Base-by-base conservation (phyloP, 148 eudicot species). In the Chenopodium album region DNA sequence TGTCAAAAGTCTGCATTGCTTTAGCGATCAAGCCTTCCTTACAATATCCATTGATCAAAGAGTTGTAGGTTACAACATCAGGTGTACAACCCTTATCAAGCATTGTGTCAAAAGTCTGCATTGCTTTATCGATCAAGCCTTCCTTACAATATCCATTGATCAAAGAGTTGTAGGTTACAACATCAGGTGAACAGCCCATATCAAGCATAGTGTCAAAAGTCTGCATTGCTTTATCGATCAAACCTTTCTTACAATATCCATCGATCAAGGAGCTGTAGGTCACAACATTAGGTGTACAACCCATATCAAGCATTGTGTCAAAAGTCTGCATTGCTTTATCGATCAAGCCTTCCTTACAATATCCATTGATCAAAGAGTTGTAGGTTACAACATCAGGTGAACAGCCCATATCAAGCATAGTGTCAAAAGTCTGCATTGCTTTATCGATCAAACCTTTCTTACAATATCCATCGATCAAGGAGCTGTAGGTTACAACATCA, bases 51-150 rank as follows among this genome's bases (percentile, higher is more conserved):
- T 84, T 82, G 34, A 89, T 83, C 78, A 89, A 76, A 11, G 56
- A 56, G 10, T 22, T 81, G 62, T 85, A 85, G 52, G 88, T 81
- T 67, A 89, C 28, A 81, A 59, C 64, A 83, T 83, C 74, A 32
- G 34, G 41, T 34, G 41, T 34, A 34, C 4, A 34, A 34, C 41
- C 41, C 5, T 4, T 34, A 34, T 34, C 41, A 34, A 34, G 41
- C 41, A 34, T 34, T 0, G 41, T 34, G 41, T 2, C 41, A 34
- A 34, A 34, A 34, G 85, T 54, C 1, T 79, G 62, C 62, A 37
- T 50, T 17, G 89, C 85, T 34, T 80, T 85, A 59, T 87, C 85
- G 60, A 87, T 70, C 80, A 74, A 60, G 4, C 91, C 89, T 65
- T 71, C 59, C 73, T 17, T 60, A 79, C 91, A 75, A 69, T 34